Evolutionary conservation across 1,284 basidiomycete genomes (phyloP).

Genomic region (Nidula niveotomentosa): DNA sequence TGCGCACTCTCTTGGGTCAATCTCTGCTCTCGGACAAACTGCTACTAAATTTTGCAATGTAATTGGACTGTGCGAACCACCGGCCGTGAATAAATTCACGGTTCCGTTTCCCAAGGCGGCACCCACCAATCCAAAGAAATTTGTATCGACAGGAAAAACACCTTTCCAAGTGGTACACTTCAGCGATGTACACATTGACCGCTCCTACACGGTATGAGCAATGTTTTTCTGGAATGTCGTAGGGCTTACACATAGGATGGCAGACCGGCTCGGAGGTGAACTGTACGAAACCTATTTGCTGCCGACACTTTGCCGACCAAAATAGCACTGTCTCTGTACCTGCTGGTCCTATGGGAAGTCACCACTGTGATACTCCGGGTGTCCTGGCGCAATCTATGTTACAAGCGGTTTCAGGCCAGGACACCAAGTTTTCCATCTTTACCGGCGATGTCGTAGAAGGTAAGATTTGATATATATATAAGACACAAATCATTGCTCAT

Average conservation of each 20-base stretch:
- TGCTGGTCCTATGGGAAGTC: conserved; percentile 45
- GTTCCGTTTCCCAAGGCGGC: conserved; percentile 43
- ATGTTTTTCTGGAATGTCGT: not conserved
- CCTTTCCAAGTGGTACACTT: conserved; percentile 52
- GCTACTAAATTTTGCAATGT: conserved; percentile 58
- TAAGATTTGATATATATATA: conserved; percentile 11
- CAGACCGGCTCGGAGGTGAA: conserved; percentile 49
- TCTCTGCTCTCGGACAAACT: conserved; percentile 43
- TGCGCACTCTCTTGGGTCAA: conserved; percentile 53
- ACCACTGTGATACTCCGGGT: conserved; percentile 49
- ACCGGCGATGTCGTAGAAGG: conserved; percentile 66
- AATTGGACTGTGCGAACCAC: conserved; percentile 53
- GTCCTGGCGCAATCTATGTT: conserved; percentile 52
- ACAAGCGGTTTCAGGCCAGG: conserved; percentile 33
- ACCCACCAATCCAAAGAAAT: conserved; percentile 32
- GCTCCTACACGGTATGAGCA: conserved; percentile 41
- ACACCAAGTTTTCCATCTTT: conserved; percentile 52
- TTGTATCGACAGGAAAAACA: conserved; percentile 33
- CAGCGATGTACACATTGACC: conserved; percentile 56
- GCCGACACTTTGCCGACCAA: conserved; percentile 45
- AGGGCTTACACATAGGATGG: not conserved
- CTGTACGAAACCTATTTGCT: conserved; percentile 62
- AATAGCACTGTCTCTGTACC: conserved; percentile 33
- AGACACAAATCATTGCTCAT: not conserved
- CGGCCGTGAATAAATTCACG: conserved; percentile 39